A percentile compares a stretch with the other conserved stretches of the same genome.
Evolutionary conservation across 768 basidiomycete genomes (phyloP).

Genomic region (Lactifluus hygrophoroides): DNA sequence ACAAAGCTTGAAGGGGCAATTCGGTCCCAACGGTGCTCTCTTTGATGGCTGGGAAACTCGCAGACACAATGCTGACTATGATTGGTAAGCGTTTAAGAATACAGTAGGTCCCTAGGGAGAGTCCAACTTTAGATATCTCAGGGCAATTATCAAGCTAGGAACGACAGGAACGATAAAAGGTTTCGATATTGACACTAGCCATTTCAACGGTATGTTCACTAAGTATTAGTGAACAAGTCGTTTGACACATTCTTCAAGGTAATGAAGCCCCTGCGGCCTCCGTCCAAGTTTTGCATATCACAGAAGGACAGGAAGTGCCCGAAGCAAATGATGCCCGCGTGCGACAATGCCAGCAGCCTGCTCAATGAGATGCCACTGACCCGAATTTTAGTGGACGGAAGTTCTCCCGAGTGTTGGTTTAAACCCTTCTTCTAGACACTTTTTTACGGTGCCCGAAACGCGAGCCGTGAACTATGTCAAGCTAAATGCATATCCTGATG

Average conservation of each 20-base stretch:
- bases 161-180: slow-evolving; percentile 64
- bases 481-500: slow-evolving; percentile 94
- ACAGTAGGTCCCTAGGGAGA: too few species aligned
- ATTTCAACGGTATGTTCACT: slow-evolving; percentile 67
- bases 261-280: slow-evolving; percentile 83
- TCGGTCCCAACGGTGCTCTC: slow-evolving; percentile 90
- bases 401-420: slow-evolving; percentile 69
- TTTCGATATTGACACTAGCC: slow-evolving; percentile 91
- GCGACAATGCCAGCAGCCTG: slow-evolving; percentile 22
- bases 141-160: slow-evolving; percentile 88
- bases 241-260: slow-evolving; percentile 35
- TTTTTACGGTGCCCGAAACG: slow-evolving; percentile 64
- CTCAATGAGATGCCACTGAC: background rate
- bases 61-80: slow-evolving; percentile 79
- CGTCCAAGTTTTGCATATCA: slow-evolving; percentile 48
- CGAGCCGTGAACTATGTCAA: slow-evolving; percentile 67
- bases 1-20: slow-evolving; percentile 87
- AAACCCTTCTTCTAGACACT: slow-evolving; percentile 80
- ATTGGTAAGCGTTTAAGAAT: slow-evolving; percentile 53
- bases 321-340: slow-evolving; percentile 45
- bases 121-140: slow-evolving; percentile 25
- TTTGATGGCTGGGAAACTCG: slow-evolving; percentile 93
- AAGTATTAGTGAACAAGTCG: background rate
- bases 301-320: slow-evolving; percentile 34
- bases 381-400: slow-evolving; percentile 56